Conservation (phyloP, 2,329 filamentous ascomycete genomes). For the Basipetospora chlamydospora region DNA sequence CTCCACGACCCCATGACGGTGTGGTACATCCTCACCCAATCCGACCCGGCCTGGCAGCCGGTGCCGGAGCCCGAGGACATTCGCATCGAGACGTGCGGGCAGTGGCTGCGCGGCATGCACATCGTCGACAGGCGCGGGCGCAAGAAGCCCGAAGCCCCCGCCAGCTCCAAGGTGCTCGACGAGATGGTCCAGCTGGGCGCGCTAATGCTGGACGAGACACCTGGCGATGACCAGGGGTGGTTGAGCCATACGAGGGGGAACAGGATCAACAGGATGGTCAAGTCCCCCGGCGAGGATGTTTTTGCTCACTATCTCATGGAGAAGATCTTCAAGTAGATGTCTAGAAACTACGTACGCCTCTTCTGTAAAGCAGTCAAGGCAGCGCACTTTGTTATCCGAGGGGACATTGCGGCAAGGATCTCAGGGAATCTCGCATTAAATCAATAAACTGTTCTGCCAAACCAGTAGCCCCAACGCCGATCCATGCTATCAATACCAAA, state of each 20-base stretch:
- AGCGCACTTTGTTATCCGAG: no score
- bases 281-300: constrained; percentile 49
- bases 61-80: constrained; percentile 60
- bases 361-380: no score
- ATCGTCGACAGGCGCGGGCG: constrained; percentile 60
- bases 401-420: no score
- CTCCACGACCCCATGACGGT: constrained; percentile 68
- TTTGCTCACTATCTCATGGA: constrained; percentile 55
- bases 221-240: constrained; percentile 66
- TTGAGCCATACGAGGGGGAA: constrained; percentile 62
- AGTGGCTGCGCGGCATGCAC: constrained; percentile 92
- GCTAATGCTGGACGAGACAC: constrained; percentile 31
- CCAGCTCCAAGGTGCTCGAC: constrained; percentile 12
- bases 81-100: constrained; percentile 73
- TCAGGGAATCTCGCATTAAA: no score
- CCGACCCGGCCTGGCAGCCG: constrained; percentile 42
- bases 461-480: background rate
- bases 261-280: constrained; percentile 59
- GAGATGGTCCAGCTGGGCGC: constrained; percentile 23
- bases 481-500: constrained; percentile 2
- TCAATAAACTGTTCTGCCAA: no score
- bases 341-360: no score
- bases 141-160: constrained; percentile 25
- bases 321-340: constrained; percentile 45
- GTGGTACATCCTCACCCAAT: constrained; percentile 59